Evolutionary conservation across 2,329 filamentous ascomycete species (phyloP), one percentile per base, ranked within the genome.

Genomic region (Dactylellina cionopaga): DNA sequence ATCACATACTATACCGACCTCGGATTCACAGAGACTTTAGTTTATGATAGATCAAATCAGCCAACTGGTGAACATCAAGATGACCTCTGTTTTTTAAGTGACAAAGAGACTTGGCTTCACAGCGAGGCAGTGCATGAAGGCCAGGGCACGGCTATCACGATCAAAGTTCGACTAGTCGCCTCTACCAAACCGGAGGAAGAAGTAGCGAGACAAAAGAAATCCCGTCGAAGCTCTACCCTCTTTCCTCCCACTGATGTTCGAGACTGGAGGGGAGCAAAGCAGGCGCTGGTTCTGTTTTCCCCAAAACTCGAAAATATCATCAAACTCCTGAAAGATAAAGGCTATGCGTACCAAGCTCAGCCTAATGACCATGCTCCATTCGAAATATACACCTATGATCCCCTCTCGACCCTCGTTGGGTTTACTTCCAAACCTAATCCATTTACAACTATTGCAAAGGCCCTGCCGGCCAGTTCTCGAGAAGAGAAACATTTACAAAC

Each of bases 31-130:
- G 76, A 77, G 54, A 75, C 74, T 2, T 62, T 76, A 29, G 76
- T 77, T 15, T 77, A 77, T 51, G 76, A 77, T 49, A 71, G 76
- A 37, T 55, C 52, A n/a, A 65, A 74, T 10, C 75, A 66, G 33
- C 64, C 75, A 15, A 62, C 62, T 6, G 27, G 55, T 10, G 66
- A 74, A 35, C 74, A 75, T 13, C 69, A 77, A 49, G 49, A 64
- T 44, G 76, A 77, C 59, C 76, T 76, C 51, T 77, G 76, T 27
- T 63, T 75, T n/a, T 58, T 76, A 10, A 77, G 76, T 24, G 76
- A 77, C 54, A 77, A 74, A 43, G 76, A 77, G 59, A 76, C 75
- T 31, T 77, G 76, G 76, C 71, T 77, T 5, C 74, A 76, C 35
- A 75, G 71, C 43, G 69, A 73, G 25, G 64, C 75, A 6, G 75